phyloP scores from a whole-genome alignment of 192 early-diverging fungal species.

The Podochytrium sp. region DNA sequence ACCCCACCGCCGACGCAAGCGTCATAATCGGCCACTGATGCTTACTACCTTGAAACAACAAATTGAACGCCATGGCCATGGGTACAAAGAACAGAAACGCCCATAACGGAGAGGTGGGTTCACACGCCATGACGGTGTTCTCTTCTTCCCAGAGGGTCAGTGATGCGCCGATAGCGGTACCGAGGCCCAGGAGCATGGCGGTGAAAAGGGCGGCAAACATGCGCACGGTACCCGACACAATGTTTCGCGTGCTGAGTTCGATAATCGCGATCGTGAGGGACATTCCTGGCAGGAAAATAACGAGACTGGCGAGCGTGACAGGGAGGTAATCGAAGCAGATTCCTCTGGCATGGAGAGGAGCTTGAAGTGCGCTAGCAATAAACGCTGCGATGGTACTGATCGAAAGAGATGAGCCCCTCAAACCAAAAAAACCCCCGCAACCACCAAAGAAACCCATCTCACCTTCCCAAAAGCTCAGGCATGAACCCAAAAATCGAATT shows the following conservation, averaged over 20 bases:
- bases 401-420: background rate
- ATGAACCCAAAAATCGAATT: conserved; percentile 38
- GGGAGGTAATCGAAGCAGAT: conserved; percentile 26
- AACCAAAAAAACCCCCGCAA: background rate
- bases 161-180: conserved; percentile 38
- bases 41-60: conserved; percentile 58
- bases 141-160: conserved; percentile 10
- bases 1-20: conserved; percentile 69
- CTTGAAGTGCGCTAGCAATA: conserved; percentile 29
- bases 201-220: conserved; percentile 79
- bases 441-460: background rate
- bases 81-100: conserved; percentile 64
- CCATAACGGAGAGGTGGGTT: conserved; percentile 43
- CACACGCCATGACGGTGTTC: background rate
- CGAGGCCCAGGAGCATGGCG: conserved; percentile 64
- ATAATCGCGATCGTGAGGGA: conserved; percentile 82
- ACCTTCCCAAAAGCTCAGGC: conserved; percentile 46
- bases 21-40: conserved; percentile 77
- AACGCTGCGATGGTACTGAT: conserved; percentile 30
- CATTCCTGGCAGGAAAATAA: conserved; percentile 64
- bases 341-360: background rate
- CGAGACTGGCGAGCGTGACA: conserved; percentile 39
- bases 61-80: conserved; percentile 55
- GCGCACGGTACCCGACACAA: conserved; percentile 83
- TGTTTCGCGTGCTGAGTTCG: conserved; percentile 86